Conservation (phyloP, 441 rosid genomes). For the Gossypium davidsonii region DNA sequence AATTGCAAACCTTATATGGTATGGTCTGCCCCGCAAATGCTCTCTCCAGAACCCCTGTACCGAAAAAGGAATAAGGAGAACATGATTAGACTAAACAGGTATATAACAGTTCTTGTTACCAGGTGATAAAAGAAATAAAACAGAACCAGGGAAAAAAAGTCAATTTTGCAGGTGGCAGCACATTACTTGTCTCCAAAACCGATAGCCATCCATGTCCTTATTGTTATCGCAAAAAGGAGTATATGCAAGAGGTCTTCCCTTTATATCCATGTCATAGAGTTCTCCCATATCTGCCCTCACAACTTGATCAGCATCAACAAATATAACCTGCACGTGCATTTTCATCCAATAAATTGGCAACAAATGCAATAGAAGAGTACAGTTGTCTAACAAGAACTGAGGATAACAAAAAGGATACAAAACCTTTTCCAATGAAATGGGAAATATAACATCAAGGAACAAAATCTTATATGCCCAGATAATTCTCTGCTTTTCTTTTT, state of each 20-base stretch:
- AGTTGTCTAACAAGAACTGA: constrained; percentile 2
- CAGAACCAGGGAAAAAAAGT: not conserved
- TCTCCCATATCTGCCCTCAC: constrained; percentile 97
- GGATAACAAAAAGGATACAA: not conserved
- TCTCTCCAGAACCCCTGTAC: constrained; percentile 97
- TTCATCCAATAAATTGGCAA: constrained; percentile 13
- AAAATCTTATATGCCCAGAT: constrained; percentile 99
- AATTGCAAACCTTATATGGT: constrained; percentile 80
- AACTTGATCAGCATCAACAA: constrained; percentile 98
- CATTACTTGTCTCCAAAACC: constrained; percentile 94
- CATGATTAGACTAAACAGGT: not conserved
- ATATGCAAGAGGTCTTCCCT: constrained; percentile 97
- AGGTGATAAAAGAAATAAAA: not conserved
- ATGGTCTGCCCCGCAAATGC: constrained; percentile 84
- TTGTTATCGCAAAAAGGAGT: constrained; percentile 99
- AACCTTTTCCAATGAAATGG: constrained; percentile 95
- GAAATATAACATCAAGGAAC: constrained; percentile 97
- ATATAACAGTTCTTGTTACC: not conserved
- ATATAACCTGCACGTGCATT: constrained; percentile 69
- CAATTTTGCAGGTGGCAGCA: not conserved
- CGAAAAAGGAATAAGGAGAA: not conserved
- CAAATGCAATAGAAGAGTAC: constrained; percentile 8
- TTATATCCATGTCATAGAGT: constrained; percentile 94
- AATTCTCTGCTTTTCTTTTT: constrained; percentile 96
- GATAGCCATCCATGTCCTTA: constrained; percentile 98